Conservation (phyloP, 257 asterid species). For the Lithospermum erythrorhizon region DNA sequence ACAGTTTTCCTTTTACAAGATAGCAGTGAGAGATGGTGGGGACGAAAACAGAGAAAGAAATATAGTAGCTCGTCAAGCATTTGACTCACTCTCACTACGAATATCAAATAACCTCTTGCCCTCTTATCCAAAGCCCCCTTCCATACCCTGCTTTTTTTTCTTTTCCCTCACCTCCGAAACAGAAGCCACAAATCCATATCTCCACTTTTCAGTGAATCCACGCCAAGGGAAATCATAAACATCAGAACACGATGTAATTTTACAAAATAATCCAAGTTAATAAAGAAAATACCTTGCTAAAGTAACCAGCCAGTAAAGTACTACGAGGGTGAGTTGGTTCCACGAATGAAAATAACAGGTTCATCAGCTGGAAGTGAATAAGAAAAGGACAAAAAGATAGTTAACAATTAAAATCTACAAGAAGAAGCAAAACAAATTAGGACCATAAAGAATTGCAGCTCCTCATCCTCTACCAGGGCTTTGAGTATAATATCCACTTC, state of each 20-base stretch:
- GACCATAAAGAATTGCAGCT: constrained; percentile 30
- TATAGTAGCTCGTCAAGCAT: not conserved
- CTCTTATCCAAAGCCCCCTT: not conserved
- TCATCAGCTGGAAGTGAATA: constrained; percentile 58
- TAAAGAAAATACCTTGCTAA: constrained; percentile 62
- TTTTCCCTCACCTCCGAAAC: not conserved
- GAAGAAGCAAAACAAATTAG: constrained; percentile 4
- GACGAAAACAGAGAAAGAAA: not conserved
- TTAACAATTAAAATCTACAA: constrained; percentile 1
- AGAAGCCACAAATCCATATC: not conserved
- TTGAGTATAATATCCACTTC: constrained; percentile 87
- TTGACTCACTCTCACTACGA: not conserved
- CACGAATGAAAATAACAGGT: constrained; percentile 68
- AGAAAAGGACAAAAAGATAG: constrained; percentile 13
- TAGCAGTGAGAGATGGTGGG: not conserved
- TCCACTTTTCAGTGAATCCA: not conserved
- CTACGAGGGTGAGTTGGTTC: constrained; percentile 58
- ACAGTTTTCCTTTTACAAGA: no score
- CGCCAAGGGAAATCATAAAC: not conserved
- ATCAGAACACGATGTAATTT: not conserved
- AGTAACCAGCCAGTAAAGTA: constrained; percentile 65
- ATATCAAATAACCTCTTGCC: not conserved
- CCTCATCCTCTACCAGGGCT: constrained; percentile 81
- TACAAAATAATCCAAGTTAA: not conserved
- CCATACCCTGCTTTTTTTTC: not conserved